These are phyloP conservation scores for Chlorophyllum brunneum DNA, from an alignment of 768 basidiomycete genomes.

Conservation along the genomic window DNA sequence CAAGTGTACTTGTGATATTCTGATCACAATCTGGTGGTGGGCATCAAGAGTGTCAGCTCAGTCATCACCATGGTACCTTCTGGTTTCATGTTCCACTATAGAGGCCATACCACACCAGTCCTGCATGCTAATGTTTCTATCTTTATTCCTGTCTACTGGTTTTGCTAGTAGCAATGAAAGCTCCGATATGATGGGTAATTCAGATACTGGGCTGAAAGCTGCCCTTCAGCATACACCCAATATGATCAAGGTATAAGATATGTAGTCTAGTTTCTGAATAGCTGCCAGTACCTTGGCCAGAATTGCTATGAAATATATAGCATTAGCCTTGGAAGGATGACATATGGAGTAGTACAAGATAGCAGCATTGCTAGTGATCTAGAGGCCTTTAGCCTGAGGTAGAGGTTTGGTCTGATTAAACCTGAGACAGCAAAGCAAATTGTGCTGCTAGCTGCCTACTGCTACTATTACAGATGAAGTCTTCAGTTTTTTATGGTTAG, in stretches of 20 bases:
- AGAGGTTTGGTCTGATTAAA: not conserved
- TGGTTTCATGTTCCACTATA: conserved; percentile 11
- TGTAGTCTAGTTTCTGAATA: conserved; percentile 16
- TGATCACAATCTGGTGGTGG: conserved; percentile 13
- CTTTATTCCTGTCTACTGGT: conserved; percentile 17
- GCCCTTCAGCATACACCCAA: conserved; percentile 14
- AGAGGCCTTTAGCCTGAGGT: not conserved
- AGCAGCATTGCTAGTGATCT: not conserved
- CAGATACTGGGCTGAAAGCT: not conserved
- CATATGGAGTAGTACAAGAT: not conserved
- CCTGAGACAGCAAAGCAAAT: too few relatives aligned
- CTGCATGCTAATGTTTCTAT: conserved; percentile 15
- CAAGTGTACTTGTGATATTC: not conserved
- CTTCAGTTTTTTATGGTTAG: not conserved
- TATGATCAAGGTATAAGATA: conserved; percentile 21
- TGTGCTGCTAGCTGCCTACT: too few relatives aligned
- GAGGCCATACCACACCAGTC: conserved; percentile 13
- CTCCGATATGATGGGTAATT: not conserved
- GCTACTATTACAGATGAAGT: too few relatives aligned
- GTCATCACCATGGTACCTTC: conserved; percentile 13
- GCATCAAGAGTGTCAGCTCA: conserved; percentile 11
- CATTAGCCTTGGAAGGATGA: not conserved
- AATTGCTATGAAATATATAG: conserved; percentile 14
- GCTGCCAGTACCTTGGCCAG: conserved; percentile 17
- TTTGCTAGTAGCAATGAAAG: conserved; percentile 12